Evolutionary conservation across 2,329 filamentous ascomycete species (phyloP).

Genomic region (Cladosporium sp.): DNA sequence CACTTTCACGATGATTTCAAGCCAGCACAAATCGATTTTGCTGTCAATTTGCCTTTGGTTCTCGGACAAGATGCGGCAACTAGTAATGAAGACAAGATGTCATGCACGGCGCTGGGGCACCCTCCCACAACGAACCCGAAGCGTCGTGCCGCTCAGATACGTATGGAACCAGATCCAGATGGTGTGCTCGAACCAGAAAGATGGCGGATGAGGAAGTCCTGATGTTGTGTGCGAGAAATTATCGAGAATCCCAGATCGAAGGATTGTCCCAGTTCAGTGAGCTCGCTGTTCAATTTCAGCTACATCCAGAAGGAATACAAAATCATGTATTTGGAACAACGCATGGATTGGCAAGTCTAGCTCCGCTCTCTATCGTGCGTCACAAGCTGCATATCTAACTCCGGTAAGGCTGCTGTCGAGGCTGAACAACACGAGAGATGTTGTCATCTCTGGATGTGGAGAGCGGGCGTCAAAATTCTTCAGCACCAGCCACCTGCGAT

Average conservation of each 20-base stretch:
- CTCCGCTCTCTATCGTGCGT: not conserved
- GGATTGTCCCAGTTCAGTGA: not conserved
- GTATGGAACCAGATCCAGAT: not conserved
- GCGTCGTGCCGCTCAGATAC: not conserved
- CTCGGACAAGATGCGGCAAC: not conserved
- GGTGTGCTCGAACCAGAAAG: not conserved
- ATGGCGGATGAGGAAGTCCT: not conserved
- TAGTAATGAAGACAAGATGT: not conserved
- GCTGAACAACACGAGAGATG: not conserved
- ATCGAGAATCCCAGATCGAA: not conserved
- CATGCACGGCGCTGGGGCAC: not conserved
- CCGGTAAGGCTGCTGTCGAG: not conserved
- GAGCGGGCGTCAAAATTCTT: not conserved
- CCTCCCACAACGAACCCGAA: not conserved
- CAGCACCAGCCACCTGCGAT: slow-evolving; percentile 7
- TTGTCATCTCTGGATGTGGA: slow-evolving; percentile 5
- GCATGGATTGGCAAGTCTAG: not conserved
- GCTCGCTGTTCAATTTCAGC: not conserved
- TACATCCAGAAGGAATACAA: not conserved
- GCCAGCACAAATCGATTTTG: not conserved
- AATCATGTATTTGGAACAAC: not conserved
- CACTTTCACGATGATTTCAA: not conserved
- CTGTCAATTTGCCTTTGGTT: not conserved
- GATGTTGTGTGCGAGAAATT: not conserved
- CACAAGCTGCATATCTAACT: not conserved